phyloP scores from a whole-genome alignment of 345 rosid genomes.

The Angophora floribunda region DNA sequence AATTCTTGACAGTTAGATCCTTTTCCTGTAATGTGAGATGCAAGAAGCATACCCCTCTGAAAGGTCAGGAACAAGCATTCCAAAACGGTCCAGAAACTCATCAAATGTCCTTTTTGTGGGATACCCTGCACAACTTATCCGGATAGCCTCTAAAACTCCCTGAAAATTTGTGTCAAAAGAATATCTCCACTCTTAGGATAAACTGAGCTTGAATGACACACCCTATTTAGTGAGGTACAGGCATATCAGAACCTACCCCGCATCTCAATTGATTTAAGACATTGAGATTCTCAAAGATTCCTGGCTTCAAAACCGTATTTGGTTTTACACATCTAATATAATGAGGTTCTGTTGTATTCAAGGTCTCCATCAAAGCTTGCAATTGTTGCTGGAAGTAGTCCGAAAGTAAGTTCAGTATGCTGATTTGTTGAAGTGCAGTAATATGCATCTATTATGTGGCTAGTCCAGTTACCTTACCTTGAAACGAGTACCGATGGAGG shows the following conservation, averaged over 20 bases:
- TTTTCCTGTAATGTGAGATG: neutral
- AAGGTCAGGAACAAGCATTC: constrained; percentile 93
- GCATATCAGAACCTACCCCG: constrained; percentile 52
- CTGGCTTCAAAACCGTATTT: constrained; percentile 91
- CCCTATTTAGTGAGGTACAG: constrained; percentile 9
- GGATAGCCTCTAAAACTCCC: constrained; percentile 99
- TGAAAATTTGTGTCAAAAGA: neutral
- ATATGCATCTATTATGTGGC: neutral
- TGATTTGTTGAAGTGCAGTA: neutral
- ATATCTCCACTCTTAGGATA: neutral
- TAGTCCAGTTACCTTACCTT: constrained; percentile 40
- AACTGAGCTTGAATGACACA: neutral
- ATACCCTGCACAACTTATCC: constrained; percentile 99
- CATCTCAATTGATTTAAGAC: constrained; percentile 95
- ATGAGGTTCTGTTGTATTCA: constrained; percentile 93
- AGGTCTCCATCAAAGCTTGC: constrained; percentile 96
- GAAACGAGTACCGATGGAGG: constrained; percentile 95
- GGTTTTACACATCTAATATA: constrained; percentile 99
- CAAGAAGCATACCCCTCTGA: constrained; percentile 68
- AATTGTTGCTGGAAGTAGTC: constrained; percentile 63
- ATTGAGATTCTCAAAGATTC: constrained; percentile 83
- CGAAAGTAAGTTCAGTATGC: neutral
- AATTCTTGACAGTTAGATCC: neutral
- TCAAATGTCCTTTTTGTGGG: constrained; percentile 94
- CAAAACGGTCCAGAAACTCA: constrained; percentile 93